Conservation (phyloP, 1,284 basidiomycete genomes). For the Puccinia novopanici region DNA sequence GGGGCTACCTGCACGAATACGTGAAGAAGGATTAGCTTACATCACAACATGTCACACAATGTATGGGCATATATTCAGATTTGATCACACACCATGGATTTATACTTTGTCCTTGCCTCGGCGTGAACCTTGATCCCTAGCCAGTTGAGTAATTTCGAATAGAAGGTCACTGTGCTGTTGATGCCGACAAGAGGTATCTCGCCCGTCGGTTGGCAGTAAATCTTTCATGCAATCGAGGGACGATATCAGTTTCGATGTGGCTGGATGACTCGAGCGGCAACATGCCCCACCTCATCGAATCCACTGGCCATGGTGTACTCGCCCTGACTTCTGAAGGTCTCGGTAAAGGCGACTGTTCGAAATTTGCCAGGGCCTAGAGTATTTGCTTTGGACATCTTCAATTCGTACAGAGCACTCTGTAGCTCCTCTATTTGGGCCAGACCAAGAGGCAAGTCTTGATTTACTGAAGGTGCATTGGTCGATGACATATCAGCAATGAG, state of each 20-base stretch:
- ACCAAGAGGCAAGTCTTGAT: constrained; percentile 57
- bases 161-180: constrained; percentile 57
- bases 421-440: constrained; percentile 62
- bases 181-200: constrained; percentile 60
- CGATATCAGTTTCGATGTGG: not conserved
- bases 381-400: constrained; percentile 59
- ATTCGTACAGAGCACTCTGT: constrained; percentile 59
- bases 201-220: constrained; percentile 61
- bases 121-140: constrained; percentile 61
- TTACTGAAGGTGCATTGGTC: constrained; percentile 58
- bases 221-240: constrained; percentile 29
- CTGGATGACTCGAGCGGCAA: not conserved
- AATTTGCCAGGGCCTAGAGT: constrained; percentile 56
- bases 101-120: constrained; percentile 61
- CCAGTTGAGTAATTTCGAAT: constrained; percentile 59
- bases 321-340: constrained; percentile 60
- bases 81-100: constrained; percentile 55
- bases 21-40: constrained; percentile 39
- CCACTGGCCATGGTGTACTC: constrained; percentile 54
- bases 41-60: constrained; percentile 55
- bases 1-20: constrained; percentile 51
- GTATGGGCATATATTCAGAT: not conserved
- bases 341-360: constrained; percentile 60
- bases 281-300: constrained; percentile 59
- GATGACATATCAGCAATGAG: constrained; percentile 61